These are phyloP conservation scores for Allantophomopsis cytisporea DNA, from an alignment of 2,329 filamentous ascomycete species.

Conservation along the genomic window DNA sequence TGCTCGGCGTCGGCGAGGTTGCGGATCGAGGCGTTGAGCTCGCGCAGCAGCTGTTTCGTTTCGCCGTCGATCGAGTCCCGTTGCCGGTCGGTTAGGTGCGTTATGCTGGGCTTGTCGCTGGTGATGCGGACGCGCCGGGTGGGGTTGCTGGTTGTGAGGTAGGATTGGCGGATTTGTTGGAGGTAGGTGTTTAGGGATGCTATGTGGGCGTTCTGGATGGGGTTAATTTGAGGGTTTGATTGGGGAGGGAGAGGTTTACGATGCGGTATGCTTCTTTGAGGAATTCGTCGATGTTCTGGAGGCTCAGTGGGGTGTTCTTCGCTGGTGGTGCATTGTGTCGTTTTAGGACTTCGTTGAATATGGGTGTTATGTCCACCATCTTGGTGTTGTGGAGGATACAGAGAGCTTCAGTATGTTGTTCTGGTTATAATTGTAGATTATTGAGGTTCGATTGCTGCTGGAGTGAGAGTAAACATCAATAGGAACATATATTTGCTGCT, in stretches of 20 bases:
- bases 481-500: too few relatives aligned
- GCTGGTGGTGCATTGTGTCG: slow-evolving; percentile 39
- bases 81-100: slow-evolving; percentile 57
- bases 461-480: too few relatives aligned
- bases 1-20: slow-evolving; percentile 72
- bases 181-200: slow-evolving; percentile 68
- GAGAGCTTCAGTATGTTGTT: too few relatives aligned
- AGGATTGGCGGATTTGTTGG: slow-evolving; percentile 71
- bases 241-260: slow-evolving; percentile 31
- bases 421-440: too few relatives aligned
- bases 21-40: slow-evolving; percentile 71
- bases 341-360: slow-evolving; percentile 56
- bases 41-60: slow-evolving; percentile 72
- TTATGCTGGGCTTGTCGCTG: slow-evolving; percentile 24
- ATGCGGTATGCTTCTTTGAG: slow-evolving; percentile 90
- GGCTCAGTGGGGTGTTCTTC: slow-evolving; percentile 12
- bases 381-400: too few relatives aligned
- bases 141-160: slow-evolving; percentile 69
- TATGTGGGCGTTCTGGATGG: slow-evolving; percentile 67
- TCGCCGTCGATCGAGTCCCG: slow-evolving; percentile 79
- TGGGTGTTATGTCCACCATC: slow-evolving; percentile 51
- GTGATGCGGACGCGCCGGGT: slow-evolving; percentile 27
- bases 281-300: slow-evolving; percentile 64
- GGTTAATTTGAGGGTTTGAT: not conserved
- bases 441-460: too few relatives aligned